These are phyloP conservation scores for Collybia sordida DNA, from an alignment of 768 basidiomycete species.

Conservation along the genomic window DNA sequence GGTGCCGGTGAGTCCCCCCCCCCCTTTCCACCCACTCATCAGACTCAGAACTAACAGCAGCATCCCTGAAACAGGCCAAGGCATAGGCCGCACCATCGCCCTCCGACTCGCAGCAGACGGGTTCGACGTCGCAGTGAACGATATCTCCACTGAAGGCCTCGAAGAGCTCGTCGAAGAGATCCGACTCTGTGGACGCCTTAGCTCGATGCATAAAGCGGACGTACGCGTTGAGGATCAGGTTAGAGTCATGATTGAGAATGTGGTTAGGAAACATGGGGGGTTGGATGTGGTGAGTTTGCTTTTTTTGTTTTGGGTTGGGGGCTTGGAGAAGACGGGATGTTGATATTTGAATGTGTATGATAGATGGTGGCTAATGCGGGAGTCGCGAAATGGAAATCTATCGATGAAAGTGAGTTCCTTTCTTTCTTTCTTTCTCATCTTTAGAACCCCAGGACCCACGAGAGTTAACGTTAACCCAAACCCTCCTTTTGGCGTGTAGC, in stretches of 20 bases:
- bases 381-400: slow-evolving; percentile 4
- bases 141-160: slow-evolving; percentile 32
- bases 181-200: slow-evolving; percentile 11
- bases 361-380: slow-evolving; percentile 35
- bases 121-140: slow-evolving; percentile 12
- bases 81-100: slow-evolving; percentile 10
- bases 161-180: slow-evolving; percentile 15
- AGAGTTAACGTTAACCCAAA: not conserved
- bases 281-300: slow-evolving; percentile 28
- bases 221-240: slow-evolving; percentile 22
- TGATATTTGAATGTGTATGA: not conserved
- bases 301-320: too few species aligned
- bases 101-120: slow-evolving; percentile 13
- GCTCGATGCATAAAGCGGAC: slow-evolving; percentile 13
- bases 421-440: too few species aligned
- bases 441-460: too few species aligned
- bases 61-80: too few species aligned
- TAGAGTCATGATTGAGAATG: slow-evolving; percentile 21
- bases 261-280: slow-evolving; percentile 19
- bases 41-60: too few species aligned
- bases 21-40: too few species aligned
- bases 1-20: slow-evolving; percentile 3
- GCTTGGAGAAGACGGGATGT: too few species aligned
- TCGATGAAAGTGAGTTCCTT: slow-evolving; percentile 8
- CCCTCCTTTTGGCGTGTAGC: slow-evolving; percentile 4